Evolutionary conservation across 495 filamentous ascomycete genomes (phyloP), one percentile per base, ranked within the genome.

Genomic region (Usnea hakonensis): DNA sequence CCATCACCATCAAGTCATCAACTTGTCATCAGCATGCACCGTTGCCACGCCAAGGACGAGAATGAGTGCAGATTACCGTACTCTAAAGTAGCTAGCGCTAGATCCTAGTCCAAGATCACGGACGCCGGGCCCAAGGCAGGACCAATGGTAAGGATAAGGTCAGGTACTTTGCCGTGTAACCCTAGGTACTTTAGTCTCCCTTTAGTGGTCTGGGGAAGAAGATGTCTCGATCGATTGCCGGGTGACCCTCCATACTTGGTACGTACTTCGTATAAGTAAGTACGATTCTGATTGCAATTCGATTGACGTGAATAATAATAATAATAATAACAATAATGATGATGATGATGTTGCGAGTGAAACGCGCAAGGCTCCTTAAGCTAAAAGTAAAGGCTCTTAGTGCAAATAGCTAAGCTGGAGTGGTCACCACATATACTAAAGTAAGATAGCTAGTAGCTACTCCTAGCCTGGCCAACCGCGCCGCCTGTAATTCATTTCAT

Each of bases 291-390:
- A 13, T 57, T 4, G 17, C 10, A 26, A 17, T 57, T 36, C 21
- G 26, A 10, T 38, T 38, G 35, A 38, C 35, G 17, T 40, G n/a
- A 19, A 40, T 26, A 38, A 57, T 23, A 40, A 57, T 38, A 38
- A 14, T 23, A 57, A 32, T 3, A 57, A 23, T 16, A 40, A 23
- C 55, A 8, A 38, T 16, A 37, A 17, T 43, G 55, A 28, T 21
- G 26, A 16, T 53, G 10, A 5, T 9, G 36, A 54, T 44, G 10
- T 55, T 0, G 21, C 0, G n/a, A 33, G 28, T 37, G 58, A 61
- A 61, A 61, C 44, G 32, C 52, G 58, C 48, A 61, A 61, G 37
- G 58, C 46, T 33, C 35, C 26, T 28, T 14, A 53, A 28, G 4
- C 35, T 44, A 6, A 35, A 21, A 28, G 23, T 48, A 36, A n/a